A percentile compares a stretch with the other conserved stretches of the same genome.
These are phyloP conservation scores for Ricinus communis DNA, from an alignment of 345 rosid genomes.

Conservation along the genomic window DNA sequence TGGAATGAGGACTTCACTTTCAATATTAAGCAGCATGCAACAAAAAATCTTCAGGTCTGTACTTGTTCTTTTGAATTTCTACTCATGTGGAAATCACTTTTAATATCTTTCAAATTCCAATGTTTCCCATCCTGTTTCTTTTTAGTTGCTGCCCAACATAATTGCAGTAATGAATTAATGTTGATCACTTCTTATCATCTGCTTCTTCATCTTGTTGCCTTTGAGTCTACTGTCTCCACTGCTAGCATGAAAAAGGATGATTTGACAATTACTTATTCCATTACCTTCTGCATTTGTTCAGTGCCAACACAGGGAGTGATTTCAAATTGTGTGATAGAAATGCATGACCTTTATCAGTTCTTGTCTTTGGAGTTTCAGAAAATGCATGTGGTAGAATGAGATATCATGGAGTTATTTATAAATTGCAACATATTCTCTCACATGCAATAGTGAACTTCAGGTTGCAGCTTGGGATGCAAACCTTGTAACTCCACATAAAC, in stretches of 20 bases:
- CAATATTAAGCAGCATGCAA: conserved; percentile 55
- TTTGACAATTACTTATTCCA: too few species aligned
- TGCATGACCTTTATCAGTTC: neutral
- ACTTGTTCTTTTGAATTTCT: conserved; percentile 16
- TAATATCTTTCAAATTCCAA: neutral
- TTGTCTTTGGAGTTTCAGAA: too few species aligned
- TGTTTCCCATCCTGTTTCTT: neutral
- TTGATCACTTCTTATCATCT: neutral
- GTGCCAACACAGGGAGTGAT: neutral
- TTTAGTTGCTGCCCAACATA: neutral
- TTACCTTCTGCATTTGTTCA: neutral
- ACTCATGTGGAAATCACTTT: neutral
- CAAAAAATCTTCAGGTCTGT: conserved; percentile 68
- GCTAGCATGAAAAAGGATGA: neutral
- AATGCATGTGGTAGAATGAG: neutral
- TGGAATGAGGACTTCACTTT: conserved; percentile 85
- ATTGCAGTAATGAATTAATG: neutral
- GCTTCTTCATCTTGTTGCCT: neutral
- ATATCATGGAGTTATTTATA: neutral
- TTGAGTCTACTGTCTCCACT: neutral
- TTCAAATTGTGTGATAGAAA: neutral
- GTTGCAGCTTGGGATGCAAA: conserved; percentile 99
- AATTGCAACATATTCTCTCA: neutral
- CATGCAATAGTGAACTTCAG: conserved; percentile 36
- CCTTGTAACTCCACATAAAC: conserved; percentile 89